A percentile compares a stretch with the other conserved stretches of the same genome.
Evolutionary conservation across 2,329 filamentous ascomycete species (phyloP).

Genomic region (Aspergillus nomiae): DNA sequence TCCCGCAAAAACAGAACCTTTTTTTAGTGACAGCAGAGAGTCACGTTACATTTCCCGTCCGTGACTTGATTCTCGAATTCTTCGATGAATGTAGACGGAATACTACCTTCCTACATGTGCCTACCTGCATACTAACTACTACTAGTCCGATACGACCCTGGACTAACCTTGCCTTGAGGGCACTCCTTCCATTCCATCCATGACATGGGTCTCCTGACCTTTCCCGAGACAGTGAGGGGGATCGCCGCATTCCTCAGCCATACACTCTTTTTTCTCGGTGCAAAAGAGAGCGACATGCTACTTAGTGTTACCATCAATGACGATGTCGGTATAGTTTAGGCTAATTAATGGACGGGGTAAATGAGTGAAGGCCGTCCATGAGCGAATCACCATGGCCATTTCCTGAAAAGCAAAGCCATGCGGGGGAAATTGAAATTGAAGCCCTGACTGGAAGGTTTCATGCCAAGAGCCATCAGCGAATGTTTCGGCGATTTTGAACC

Average conservation of each 20-base stretch:
- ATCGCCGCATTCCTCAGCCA: background rate
- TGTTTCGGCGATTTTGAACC: background rate
- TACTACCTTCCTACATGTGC: background rate
- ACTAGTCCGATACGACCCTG: background rate
- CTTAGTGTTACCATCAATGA: background rate
- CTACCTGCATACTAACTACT: too few relatives aligned
- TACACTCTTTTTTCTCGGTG: background rate
- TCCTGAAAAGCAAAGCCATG: background rate
- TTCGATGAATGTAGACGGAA: background rate
- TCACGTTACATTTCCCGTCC: background rate
- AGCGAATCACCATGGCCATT: background rate
- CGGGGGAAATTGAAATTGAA: background rate
- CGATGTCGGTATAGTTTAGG: background rate
- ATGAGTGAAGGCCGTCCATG: background rate
- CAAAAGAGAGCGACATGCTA: background rate
- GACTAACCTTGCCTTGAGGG: too few relatives aligned
- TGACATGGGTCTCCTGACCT: background rate
- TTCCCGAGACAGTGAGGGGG: background rate
- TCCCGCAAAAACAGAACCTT: background rate
- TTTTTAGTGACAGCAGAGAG: background rate
- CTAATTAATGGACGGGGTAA: background rate
- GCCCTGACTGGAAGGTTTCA: background rate
- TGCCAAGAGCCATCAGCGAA: background rate
- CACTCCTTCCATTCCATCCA: background rate
- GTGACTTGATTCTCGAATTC: background rate